Conservation (phyloP, 257 asterid genomes). For the Gentiana dahurica region DNA sequence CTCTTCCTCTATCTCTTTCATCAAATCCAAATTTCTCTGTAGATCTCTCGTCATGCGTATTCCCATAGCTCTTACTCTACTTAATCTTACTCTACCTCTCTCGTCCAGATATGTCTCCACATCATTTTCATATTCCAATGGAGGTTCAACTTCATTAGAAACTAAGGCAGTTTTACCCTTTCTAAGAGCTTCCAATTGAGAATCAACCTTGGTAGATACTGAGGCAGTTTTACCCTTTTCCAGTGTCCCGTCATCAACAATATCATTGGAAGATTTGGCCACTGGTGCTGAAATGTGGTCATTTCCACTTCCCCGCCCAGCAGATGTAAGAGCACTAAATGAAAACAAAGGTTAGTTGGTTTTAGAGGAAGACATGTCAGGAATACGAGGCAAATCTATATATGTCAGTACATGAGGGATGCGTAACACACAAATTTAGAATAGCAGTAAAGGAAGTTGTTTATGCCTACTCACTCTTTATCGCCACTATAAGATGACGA, state of each 20-base stretch:
- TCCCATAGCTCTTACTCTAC: constrained; percentile 87
- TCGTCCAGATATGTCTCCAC: constrained; percentile 87
- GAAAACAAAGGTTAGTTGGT: constrained; percentile 1
- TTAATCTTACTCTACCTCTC: constrained; percentile 75
- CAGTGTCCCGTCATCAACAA: constrained; percentile 13
- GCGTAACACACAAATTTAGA: too few relatives aligned
- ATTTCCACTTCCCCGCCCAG: constrained; percentile 41
- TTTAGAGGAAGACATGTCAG: constrained; percentile 5
- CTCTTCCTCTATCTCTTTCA: constrained; percentile 71
- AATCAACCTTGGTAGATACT: constrained; percentile 32
- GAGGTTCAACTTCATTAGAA: constrained; percentile 37
- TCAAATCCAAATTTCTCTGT: constrained; percentile 88
- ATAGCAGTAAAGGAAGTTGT: too few relatives aligned
- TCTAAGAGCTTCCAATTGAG: constrained; percentile 23
- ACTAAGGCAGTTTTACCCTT: constrained; percentile 27
- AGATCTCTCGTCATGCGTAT: constrained; percentile 94
- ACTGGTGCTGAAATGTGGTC: constrained; percentile 31
- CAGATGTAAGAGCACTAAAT: constrained; percentile 60
- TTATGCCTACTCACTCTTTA: constrained; percentile 45
- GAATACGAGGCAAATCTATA: too few relatives aligned
- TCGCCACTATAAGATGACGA: constrained; percentile 86
- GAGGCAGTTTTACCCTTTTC: constrained; percentile 23
- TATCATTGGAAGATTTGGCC: constrained; percentile 17
- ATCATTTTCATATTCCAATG: constrained; percentile 37
- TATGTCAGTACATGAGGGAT: too few relatives aligned